Base-by-base conservation (phyloP, 192 early-diverging fungal genomes). In the Gonapodya prolifera region DNA sequence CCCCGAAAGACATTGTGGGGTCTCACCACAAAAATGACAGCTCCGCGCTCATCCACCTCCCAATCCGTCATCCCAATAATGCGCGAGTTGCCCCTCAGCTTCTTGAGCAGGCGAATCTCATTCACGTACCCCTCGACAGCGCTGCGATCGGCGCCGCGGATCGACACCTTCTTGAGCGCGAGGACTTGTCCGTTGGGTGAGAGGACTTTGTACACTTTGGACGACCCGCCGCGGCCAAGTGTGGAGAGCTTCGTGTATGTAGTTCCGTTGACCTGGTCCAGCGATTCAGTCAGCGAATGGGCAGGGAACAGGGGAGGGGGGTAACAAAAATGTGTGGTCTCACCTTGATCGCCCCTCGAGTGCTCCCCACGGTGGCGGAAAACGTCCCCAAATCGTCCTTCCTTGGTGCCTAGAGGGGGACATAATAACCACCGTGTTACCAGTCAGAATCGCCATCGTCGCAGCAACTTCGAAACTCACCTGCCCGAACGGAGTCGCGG, bases 131-230 rank as follows among this genome's bases (percentile, higher is more conserved):
- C 89, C 69, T 87, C 83, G 70, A 91, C 83, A 0, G 89, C 87
- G 61, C 79, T 79, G 70, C 86, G 78, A 75, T 95, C 96, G 0
- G 83, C 87, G 2, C 85, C 85, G 69, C 79, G 69, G 32, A 95
- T 88, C 29, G 91, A 88, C 13, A 96, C 95, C 70, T 89, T 92
- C 79, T 97, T 97, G 31, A 97, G 81, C 0, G 95, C 95, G 79
- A 85, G 91, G 13, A 93, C 85, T 76, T 89, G 84, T 1, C 83
- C 81, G 76, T 87, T 87, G 17, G 81, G 77, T 29, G 90, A 83
- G 80, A 94, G 84, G 1, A 95, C 94, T 78, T 92, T 95, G 85
- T 90, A 97, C 8, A 98, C 96, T 83, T 93, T 96, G 75, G 91
- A 91, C 69, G 89, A 93, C 34, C 94, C 96, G 29, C 96, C 96